Evolutionary conservation across 805 yeast genomes (phyloP), one percentile per base, ranked within the genome.

Genomic region (Starmerella ratchasimensis): DNA sequence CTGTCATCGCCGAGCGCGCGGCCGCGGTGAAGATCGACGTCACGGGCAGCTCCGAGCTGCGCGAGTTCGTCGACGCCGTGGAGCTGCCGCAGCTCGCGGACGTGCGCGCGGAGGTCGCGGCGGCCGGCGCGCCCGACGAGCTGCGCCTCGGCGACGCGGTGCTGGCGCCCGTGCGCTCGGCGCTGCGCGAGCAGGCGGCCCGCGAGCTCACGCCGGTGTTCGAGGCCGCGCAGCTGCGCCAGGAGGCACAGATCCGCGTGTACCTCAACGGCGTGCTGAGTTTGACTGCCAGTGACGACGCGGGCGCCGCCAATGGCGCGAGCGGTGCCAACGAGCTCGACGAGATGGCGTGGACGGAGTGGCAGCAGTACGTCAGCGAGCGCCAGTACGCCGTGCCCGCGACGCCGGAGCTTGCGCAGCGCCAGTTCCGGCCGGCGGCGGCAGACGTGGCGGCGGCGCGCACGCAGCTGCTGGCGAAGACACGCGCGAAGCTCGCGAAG

Each of bases 281-380:
- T 6, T 19, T 44, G 9, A n/a, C n/a, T n/a, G n/a, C n/a, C n/a
- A n/a, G n/a, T n/a, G n/a, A n/a, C 34, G 28, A 15, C 14, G 15
- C n/a, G n/a, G n/a, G n/a, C n/a, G n/a, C n/a, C n/a, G n/a, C n/a
- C n/a, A n/a, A n/a, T n/a, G n/a, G n/a, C n/a, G n/a, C n/a, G n/a
- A n/a, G n/a, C n/a, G 23, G 4, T 7, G 14, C 7, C 9, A 15
- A 11, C 9, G 10, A 8, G 16, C 7, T 14, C 10, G 35, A 30
- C 8, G 22, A 32, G 3, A 9, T 21, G 13, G 46, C 39, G 10
- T 44, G 38, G 39, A 42, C 46, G 4, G 54, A 54, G 26, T 50
- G 55, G 48, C 43, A 43, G 34, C 48, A 43, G 31, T 50, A 53
- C 33, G 49, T 46, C 13, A 37, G 36, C 20, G 45, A 42, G 14